These are phyloP conservation scores for Colletotrichum sp. DNA, from an alignment of 2,329 filamentous ascomycete species.

Conservation along the genomic window DNA sequence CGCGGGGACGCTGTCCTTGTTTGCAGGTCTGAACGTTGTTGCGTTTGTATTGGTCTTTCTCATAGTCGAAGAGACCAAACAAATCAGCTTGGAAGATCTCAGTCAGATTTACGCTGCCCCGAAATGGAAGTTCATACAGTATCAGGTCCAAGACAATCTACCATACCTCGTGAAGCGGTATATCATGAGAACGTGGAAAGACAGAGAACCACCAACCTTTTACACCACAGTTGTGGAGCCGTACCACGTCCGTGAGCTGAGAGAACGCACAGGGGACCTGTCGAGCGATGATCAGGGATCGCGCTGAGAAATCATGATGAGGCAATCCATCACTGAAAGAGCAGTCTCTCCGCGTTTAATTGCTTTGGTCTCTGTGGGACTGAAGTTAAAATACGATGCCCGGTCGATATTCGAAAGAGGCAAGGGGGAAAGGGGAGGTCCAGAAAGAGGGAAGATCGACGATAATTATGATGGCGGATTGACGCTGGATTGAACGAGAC, in stretches of 20 bases:
- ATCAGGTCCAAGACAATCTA: neutral
- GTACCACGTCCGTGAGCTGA: neutral
- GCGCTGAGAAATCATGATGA: neutral
- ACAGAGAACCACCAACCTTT: neutral
- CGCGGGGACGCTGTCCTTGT: neutral
- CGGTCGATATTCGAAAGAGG: neutral
- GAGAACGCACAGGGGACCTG: neutral
- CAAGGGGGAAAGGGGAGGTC: too few relatives aligned
- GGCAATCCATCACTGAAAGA: neutral
- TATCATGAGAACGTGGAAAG: neutral
- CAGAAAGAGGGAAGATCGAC: too few relatives aligned
- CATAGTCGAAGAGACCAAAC: slow-evolving; percentile 45
- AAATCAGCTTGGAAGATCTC: slow-evolving; percentile 41
- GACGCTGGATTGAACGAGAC: neutral
- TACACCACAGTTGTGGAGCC: neutral
- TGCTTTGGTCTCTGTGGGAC: too few relatives aligned
- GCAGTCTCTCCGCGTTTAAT: neutral
- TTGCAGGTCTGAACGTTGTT: slow-evolving; percentile 43
- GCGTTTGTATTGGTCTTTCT: slow-evolving; percentile 49
- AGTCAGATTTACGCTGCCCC: slow-evolving; percentile 39
- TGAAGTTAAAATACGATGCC: neutral
- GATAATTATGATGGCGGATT: neutral
- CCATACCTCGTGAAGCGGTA: neutral
- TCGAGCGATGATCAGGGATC: neutral
- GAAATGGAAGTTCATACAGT: slow-evolving; percentile 37